Base-by-base conservation (phyloP, 164 flowering plant species). In the Sextonia rubra region DNA sequence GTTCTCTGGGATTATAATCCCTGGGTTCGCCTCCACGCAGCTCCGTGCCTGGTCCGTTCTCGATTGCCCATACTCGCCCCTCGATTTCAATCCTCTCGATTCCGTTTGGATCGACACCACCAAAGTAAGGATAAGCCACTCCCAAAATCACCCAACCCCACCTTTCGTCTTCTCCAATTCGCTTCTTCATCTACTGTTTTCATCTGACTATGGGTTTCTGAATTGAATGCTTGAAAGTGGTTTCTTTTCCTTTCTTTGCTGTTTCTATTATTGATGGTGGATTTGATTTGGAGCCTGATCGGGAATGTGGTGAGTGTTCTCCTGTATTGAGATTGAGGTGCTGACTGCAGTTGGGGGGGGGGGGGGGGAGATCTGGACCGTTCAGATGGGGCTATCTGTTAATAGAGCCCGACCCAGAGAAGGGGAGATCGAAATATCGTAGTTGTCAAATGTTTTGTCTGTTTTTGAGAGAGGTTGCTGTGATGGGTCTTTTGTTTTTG, bases 61-160 rank as follows among this genome's bases (percentile, higher is more conserved):
- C 64, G 98, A 93, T 78, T 95, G 99, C 76, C 97, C 99, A 20
- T 95, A 84, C 86, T 90, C 98, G 52, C 99, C 98, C n/a, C 92
- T 95, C 77, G 97, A 93, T 85, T 95, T 95, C 88, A 95, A 95
- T 74, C 99, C 99, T 52, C 99, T 95, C 75, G 99, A 95, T 76
- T 75, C 89, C 32, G 98, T 95, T 73, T 95, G 99, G 99, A 96
- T 95, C 47, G 99, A 95, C 80, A 80, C 88, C 71, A 90, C 97
- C 78, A 95, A 89, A 83, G 99, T 93, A 82, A 37, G 44, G 44
- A 37, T 37, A n/a, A n/a, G n/a, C n/a, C n/a, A n/a, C n/a, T n/a
- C n/a, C 44, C 11, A 8, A 37, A 37, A 37, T 26, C 61, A 22
- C 26, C 26, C 49, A 25, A 44, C 24, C 9, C 68, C 27, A 65